Base-by-base conservation (phyloP, 2,329 filamentous ascomycete genomes). In the Plectosphaerella sp. region DNA sequence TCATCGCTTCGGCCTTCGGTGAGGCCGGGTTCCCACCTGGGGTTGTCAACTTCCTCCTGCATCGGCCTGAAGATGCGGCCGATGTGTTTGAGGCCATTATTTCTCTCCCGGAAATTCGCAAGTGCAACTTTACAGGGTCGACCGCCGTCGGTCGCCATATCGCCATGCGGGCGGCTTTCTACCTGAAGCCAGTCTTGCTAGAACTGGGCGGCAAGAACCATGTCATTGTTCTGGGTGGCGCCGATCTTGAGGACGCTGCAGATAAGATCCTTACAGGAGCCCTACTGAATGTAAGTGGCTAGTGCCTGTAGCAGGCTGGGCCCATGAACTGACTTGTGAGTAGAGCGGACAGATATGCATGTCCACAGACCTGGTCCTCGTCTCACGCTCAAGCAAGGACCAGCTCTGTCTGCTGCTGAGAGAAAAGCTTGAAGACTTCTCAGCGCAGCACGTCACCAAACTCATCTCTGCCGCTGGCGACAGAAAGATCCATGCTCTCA, bases 171-270 rank as follows among this genome's bases (percentile, higher is more conserved):
- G 68, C 70, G 2, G 69, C 62, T 0, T 61, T 74, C 16, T 74
- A 73, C 45, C 60, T 78, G n/a, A 78, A 76, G 60, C 74, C 73
- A 2, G 62, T 71, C 2, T 61, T 76, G 9, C 61, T 79, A 47
- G 76, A 79, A 58, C 67, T 78, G 3, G 76, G 76, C 9, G 76
- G 76, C 25, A 78, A 78, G 56, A 66, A 64, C 15, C 66, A 64
- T 9, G 61, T 64, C 12, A 56, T 75, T 5, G 67, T 75, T 1
- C 62, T 72, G 5, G 62, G 68, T 22, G 72, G 74, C 57, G 72
- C 71, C 1, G 64, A 75, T 54, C 52, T 74, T 15, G 62, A 66
- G 37, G 16, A 18, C 10, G 39, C 39, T 2, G 10, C 39, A 18
- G 8, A 16, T 3, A 16, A 43, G 15, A 43, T 43, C 8, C 39